Evolutionary conservation across 345 rosid genomes (phyloP), one percentile per base, ranked within the genome.

Genomic region (Citropsis articulata): DNA sequence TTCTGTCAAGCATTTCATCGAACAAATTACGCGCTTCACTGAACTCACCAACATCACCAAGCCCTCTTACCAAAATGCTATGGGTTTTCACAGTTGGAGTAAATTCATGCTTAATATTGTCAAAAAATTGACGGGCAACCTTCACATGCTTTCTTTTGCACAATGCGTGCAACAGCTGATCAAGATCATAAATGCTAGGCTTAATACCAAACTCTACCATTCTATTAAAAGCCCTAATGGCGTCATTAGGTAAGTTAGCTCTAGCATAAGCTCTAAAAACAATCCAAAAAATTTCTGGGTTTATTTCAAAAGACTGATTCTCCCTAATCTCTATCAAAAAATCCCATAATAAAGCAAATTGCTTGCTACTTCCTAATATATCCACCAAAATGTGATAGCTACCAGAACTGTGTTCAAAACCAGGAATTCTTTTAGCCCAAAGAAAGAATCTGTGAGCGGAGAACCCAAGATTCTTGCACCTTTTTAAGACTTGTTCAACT

Each of bases 381-480:
- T 92, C 94, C 10, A 93, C 89, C 86, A 95, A 82, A 86, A 91
- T 88, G 81, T 82, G 89, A 71, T 87, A 83, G 84, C 94, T 93
- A 35, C 83, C 85, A 9, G 40, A 71, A 67, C 90, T 93, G 75
- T 85, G 98, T 76, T 82, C 78, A 42, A 95, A 91, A 61, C 88
- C 86, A 25, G 92, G 91, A 69, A 87, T 76, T 40, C 73, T 75
- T 72, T 89, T 84, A n/a, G 98, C 93, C 98, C 97, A 95, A 0
- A 95, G 89, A 63, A 95, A 95, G 90, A 95, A 91, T 40, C 97
- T 86, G 77, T 95, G 98, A 33, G 98, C 90, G 4, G 98, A 64
- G 78, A 91, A 92, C 0, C 94, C 95, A 30, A 93, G 92, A 71
- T 92, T 88, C 78, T 88, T 91, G 85, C 95, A 93, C 75, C 95